Evolutionary conservation across 2,329 filamentous ascomycete genomes (phyloP), one percentile per base, ranked within the genome.

Genomic region (Colletotrichum ledebouriae): DNA sequence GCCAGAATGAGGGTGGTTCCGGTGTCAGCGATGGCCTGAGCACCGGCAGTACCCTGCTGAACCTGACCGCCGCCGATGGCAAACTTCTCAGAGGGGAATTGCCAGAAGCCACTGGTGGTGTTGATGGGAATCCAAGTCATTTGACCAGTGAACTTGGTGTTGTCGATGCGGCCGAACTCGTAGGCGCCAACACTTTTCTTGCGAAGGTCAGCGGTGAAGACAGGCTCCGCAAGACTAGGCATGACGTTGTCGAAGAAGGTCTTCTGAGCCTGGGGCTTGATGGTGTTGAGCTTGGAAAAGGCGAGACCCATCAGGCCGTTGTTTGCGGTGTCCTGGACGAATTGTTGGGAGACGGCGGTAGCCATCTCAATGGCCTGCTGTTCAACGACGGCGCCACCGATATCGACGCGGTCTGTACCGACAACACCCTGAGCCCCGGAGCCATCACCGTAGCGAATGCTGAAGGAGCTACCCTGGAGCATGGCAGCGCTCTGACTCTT

Each of bases 241-340:
- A 87, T 86, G 72, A 91, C 81, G 76, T 92, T 93, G 74, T 92
- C 90, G 76, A 93, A 92, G 78, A 93, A 94, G 11, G 91, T 93
- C 78, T 89, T 90, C 72, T 92, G 89, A 70, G 83, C 80, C 15
- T 83, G 79, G 1, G 90, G 90, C 75, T 84, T 75, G 67, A 92
- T 86, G 2, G 87, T 90, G 76, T 92, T 93, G 76, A 92, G 83
- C 44, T 78, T 83, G 64, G 85, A 86, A 75, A 91, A 93, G 9
- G 86, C 90, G 29, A 93, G 85, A 11, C 91, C 91, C 29, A 93
- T 81, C 5, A 93, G 85, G n/a, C 91, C 91, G 75, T 91, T 89
- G 71, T 85, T 89, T 70, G 83, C 79, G n/a, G 82, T 83, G 74
- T 92, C 88, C 39, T 83, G 63, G 42, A 87, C 76, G 76, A 93